phyloP scores from a whole-genome alignment of 306 rosid species.

The Pachyrhizus erosus region DNA sequence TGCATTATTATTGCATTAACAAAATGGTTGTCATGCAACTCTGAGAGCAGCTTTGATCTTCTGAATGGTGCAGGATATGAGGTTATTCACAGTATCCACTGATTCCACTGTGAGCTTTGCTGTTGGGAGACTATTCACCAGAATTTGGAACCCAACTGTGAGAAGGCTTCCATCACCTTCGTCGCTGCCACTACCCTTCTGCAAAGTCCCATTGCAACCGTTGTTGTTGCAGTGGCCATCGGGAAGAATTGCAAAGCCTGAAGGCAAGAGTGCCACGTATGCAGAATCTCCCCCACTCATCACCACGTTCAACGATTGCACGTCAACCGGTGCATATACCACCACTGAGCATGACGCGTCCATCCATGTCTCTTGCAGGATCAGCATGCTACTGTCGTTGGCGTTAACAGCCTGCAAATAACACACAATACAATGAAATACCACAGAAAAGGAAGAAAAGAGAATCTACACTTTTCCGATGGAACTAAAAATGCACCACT shows the following conservation, averaged over 20 bases:
- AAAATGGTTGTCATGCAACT: slow-evolving; percentile 42
- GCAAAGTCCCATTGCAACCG: slow-evolving; percentile 24
- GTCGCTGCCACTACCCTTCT: slow-evolving; percentile 24
- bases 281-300: slow-evolving; percentile 89
- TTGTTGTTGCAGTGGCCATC: slow-evolving; percentile 34
- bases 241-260: slow-evolving; percentile 88
- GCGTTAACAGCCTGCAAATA: slow-evolving; percentile 62
- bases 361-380: slow-evolving; percentile 88
- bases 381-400: slow-evolving; percentile 70
- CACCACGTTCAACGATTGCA: slow-evolving; percentile 67
- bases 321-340: slow-evolving; percentile 90
- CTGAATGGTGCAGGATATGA: slow-evolving; percentile 79
- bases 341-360: slow-evolving; percentile 78
- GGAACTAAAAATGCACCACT: neutral
- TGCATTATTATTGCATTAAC: neutral
- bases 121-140: slow-evolving; percentile 71
- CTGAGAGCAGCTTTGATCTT: slow-evolving; percentile 79
- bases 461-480: neutral
- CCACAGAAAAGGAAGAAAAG: neutral
- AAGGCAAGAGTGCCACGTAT: slow-evolving; percentile 85
- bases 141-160: slow-evolving; percentile 87
- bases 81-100: slow-evolving; percentile 75
- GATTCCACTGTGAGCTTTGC: slow-evolving; percentile 83
- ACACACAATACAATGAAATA: neutral
- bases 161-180: slow-evolving; percentile 61